A percentile compares a stretch with the other conserved stretches of the same genome.
These are phyloP conservation scores for Trametes elegans DNA, from an alignment of 768 basidiomycete species.

Conservation along the genomic window DNA sequence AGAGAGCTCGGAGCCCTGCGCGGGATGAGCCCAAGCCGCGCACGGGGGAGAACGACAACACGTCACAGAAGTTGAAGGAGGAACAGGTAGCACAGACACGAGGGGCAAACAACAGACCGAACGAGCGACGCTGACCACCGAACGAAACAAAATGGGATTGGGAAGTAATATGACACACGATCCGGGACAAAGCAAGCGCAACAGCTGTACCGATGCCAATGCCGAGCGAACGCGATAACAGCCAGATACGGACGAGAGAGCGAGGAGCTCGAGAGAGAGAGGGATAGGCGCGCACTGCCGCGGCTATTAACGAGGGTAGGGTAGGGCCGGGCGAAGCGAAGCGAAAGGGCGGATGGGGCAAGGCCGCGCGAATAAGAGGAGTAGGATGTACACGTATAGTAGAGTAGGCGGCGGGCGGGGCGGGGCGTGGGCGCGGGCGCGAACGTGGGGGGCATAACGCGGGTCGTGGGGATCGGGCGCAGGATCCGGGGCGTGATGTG, in stretches of 20 bases:
- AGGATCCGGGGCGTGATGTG: slow-evolving; percentile 14
- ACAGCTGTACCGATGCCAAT: too few relatives aligned
- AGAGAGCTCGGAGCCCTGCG: too few relatives aligned
- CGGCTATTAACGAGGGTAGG: slow-evolving; percentile 13
- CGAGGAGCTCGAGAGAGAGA: background rate
- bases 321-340: background rate
- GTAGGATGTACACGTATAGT: slow-evolving; percentile 16
- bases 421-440: slow-evolving; percentile 8
- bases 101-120: too few relatives aligned
- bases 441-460: slow-evolving; percentile 16
- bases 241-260: background rate
- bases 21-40: too few relatives aligned
- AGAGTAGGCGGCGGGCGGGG: background rate
- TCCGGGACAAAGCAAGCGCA: background rate
- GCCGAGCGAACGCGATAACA: too few relatives aligned
- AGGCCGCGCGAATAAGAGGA: slow-evolving; percentile 7
- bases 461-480: slow-evolving; percentile 15
- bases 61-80: too few relatives aligned
- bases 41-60: too few relatives aligned
- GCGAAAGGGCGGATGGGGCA: background rate
- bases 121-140: too few relatives aligned
- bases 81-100: too few relatives aligned
- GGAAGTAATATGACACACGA: background rate
- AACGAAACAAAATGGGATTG: background rate
- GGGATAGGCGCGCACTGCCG: background rate